phyloP scores from a whole-genome alignment of 2,329 filamentous ascomycete genomes.

The Clarireedia homoeocarpa region DNA sequence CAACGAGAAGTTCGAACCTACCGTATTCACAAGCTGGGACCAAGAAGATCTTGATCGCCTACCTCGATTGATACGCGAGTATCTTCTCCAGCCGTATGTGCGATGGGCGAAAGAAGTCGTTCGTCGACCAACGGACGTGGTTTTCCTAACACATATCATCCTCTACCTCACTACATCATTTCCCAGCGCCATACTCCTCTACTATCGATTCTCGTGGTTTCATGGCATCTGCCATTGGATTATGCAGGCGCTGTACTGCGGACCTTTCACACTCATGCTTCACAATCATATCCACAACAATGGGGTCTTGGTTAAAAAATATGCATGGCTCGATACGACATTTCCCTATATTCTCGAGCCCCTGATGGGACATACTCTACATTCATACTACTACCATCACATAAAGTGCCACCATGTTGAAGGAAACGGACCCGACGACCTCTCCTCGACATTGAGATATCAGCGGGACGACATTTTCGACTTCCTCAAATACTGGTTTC shows the following conservation, averaged over 20 bases:
- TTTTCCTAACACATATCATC: constrained; percentile 70
- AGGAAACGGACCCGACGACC: constrained; percentile 68
- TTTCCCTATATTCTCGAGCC: constrained; percentile 72
- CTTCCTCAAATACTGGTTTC: constrained; percentile 64
- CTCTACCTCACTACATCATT: constrained; percentile 63
- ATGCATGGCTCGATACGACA: constrained; percentile 47
- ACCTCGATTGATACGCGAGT: constrained; percentile 9
- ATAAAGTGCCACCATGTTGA: constrained; percentile 83
- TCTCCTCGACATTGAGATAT: constrained; percentile 69
- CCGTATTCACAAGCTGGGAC: constrained; percentile 19
- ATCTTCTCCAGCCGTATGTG: constrained; percentile 15
- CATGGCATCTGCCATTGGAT: constrained; percentile 59
- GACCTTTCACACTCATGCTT: constrained; percentile 72
- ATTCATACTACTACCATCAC: constrained; percentile 79
- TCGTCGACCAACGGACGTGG: constrained; percentile 48
- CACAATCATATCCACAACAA: constrained; percentile 78
- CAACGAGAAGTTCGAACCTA: constrained; percentile 18
- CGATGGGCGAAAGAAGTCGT: constrained; percentile 19
- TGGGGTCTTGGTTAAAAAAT: constrained; percentile 53
- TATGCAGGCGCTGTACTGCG: constrained; percentile 62
- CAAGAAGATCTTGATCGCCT: constrained; percentile 15
- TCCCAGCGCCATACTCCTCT: constrained; percentile 60
- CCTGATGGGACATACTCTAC: constrained; percentile 77
- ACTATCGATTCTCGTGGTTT: constrained; percentile 55
- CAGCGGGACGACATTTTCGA: constrained; percentile 60